A percentile compares a stretch with the other conserved stretches of the same genome.
Conservation (phyloP, 352 stramenopile species). For the Plasmopara muralis region DNA sequence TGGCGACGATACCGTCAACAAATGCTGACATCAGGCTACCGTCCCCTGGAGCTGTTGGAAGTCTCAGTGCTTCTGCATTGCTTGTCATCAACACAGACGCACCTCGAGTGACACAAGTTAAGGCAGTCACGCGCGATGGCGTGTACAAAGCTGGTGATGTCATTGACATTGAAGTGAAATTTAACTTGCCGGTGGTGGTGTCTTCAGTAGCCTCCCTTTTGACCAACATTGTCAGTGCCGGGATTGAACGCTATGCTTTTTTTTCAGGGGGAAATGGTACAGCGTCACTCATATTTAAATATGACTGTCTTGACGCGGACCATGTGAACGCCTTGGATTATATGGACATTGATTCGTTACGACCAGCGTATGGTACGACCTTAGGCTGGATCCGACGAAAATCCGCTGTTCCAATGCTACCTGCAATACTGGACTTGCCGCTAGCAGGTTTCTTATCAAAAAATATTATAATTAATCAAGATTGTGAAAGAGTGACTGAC, state of each 20-base stretch:
- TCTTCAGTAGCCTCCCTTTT: conserved; percentile 28
- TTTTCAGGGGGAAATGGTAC: conserved; percentile 44
- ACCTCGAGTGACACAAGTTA: conserved; percentile 37
- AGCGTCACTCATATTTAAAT: conserved; percentile 42
- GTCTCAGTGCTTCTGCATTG: conserved; percentile 24
- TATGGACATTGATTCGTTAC: conserved; percentile 24
- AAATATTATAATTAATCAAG: conserved; percentile 49
- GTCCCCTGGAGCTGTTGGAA: conserved; percentile 30
- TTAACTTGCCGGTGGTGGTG: conserved; percentile 46
- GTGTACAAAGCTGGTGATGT: conserved; percentile 49
- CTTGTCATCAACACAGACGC: conserved; percentile 50
- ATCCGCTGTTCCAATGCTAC: conserved; percentile 27
- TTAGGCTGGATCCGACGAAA: conserved; percentile 47
- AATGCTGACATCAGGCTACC: conserved; percentile 43
- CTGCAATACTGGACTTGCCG: conserved; percentile 39
- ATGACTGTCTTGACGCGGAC: conserved; percentile 32
- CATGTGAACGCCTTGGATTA: conserved; percentile 40
- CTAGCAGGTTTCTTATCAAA: conserved; percentile 36
- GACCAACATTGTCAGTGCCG: conserved; percentile 22
- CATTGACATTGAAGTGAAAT: conserved; percentile 42
- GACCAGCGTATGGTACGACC: conserved; percentile 31
- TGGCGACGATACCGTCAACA: conserved; percentile 44
- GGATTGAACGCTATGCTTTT: conserved; percentile 32
- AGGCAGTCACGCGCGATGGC: conserved; percentile 44
- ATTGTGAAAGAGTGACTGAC: conserved; percentile 23